Evolutionary conservation across 495 filamentous ascomycete genomes (phyloP), one percentile per base, ranked within the genome.

Genomic region (Geopyxis carbonaria): DNA sequence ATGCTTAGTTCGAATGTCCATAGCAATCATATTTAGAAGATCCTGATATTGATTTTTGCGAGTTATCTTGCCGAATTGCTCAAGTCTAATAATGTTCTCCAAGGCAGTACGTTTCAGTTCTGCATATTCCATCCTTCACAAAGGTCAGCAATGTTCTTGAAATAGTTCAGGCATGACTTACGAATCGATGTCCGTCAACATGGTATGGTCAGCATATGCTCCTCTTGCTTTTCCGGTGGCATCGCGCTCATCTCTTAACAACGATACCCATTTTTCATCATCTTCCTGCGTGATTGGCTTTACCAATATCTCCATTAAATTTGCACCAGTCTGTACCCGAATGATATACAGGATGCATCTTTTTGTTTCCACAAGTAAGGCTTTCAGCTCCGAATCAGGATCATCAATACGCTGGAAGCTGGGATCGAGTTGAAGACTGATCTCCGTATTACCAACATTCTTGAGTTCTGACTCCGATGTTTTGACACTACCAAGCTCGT

Each of bases 321-420:
- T 92, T 27, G 72, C 57, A n/a, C 89, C 89, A 3, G 79, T 78
- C 58, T 99, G 89, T 13, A 99, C 79, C 31, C 89, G 76, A 50
- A 99, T 95, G 56, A 99, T 93, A 59, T 95, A 99, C 40, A 99
- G 67, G 40, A 99, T 77, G 57, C 89, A 93, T 43, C 89, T 72
- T 58, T 99, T 99, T 2, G 91, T 94, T 61, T 95, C 89, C 73
- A 93, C 93, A 53, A 94, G 91, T 7, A 99, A 63, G 2, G 85
- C 70, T 56, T 93, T 93, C 30, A 89, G 62, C 32, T 89, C 80
- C 3, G 80, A 84, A 48, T 94, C 85, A 7, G 91, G 87, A 54
- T 95, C 89, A 62, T 93, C 83, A 43, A 80, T 61, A 45, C 92
- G 80, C 53, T 91, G 83, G 36, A 93, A 69, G 57, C 87, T 93